A percentile compares a stretch with the other conserved stretches of the same genome.
Evolutionary conservation across 2,329 filamentous ascomycete genomes (phyloP).

Genomic region (Claviceps pazoutovae): DNA sequence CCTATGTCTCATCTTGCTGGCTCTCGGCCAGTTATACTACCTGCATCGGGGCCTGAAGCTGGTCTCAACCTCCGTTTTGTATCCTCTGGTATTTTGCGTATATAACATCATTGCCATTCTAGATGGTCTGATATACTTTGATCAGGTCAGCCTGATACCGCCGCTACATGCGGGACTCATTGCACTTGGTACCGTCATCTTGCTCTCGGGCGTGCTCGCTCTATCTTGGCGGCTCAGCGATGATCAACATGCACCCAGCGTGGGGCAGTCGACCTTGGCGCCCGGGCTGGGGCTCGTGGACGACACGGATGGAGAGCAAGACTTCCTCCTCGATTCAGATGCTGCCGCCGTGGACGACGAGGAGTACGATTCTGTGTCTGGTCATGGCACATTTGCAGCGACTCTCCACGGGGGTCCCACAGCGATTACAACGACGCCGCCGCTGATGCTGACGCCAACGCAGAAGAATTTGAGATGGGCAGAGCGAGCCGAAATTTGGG

Average conservation of each 20-base stretch:
- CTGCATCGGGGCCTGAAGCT: conserved; percentile 87
- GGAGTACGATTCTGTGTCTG: conserved; percentile 25
- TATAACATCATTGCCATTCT: conserved; percentile 99
- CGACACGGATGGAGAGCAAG: conserved; percentile 48
- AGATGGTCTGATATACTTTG: conserved; percentile 93
- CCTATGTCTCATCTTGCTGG: conserved; percentile 63
- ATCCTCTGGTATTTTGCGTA: conserved; percentile 94
- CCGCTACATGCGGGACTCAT: conserved; percentile 68
- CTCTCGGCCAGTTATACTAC: conserved; percentile 86
- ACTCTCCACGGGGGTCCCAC: conserved; percentile 17
- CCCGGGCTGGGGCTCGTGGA: conserved; percentile 75
- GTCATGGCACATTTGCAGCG: conserved; percentile 35
- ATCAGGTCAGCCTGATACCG: conserved; percentile 69
- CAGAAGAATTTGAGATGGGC: conserved; percentile 41
- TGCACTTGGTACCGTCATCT: conserved; percentile 69
- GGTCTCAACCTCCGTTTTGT: conserved; percentile 88
- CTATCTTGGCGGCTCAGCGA: conserved; percentile 88
- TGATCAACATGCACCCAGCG: conserved; percentile 48
- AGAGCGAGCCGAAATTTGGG: conserved; percentile 74
- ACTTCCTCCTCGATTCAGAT: conserved; percentile 36
- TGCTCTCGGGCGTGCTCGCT: conserved; percentile 77
- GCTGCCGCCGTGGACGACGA: conserved; percentile 28
- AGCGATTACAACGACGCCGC: conserved; percentile 12
- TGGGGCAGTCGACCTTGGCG: conserved; percentile 55
- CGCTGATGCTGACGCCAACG: conserved; percentile 21